Evolutionary conservation across 148 eudicot genomes (phyloP).

Genomic region (Camellia lanceoleosa): DNA sequence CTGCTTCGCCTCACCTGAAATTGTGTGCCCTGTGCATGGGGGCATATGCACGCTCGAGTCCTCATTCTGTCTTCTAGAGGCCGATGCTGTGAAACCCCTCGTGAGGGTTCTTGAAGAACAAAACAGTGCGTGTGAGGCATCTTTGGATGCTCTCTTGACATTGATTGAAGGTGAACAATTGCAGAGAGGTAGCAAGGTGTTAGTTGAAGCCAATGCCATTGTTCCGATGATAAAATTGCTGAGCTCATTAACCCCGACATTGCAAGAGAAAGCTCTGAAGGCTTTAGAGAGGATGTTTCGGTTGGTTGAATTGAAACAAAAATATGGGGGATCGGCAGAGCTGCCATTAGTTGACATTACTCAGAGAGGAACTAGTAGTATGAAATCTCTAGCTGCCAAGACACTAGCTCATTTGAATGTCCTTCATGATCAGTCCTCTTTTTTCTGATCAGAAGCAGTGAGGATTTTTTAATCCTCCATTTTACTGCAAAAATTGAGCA

Average conservation of each 20-base stretch:
- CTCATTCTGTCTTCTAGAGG: conserved; percentile 30
- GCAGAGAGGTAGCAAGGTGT: conserved; percentile 26
- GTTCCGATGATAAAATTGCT: conserved; percentile 21
- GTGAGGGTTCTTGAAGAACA: conserved; percentile 19
- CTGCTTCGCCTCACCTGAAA: conserved; percentile 10
- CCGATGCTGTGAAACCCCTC: conserved; percentile 24
- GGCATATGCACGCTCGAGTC: conserved; percentile 25
- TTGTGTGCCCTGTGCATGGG: conserved; percentile 16
- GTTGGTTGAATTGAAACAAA: conserved; percentile 19
- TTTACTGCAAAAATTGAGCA: background rate
- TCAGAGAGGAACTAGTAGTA: conserved; percentile 26
- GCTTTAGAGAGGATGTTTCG: conserved; percentile 29
- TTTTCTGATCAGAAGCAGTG: conserved; percentile 9
- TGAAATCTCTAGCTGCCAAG: conserved; percentile 33
- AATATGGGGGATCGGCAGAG: conserved; percentile 26
- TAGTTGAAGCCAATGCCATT: conserved; percentile 20
- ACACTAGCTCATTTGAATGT: conserved; percentile 31
- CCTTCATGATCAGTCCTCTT: conserved; percentile 30
- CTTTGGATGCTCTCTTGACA: conserved; percentile 32
- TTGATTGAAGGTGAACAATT: conserved; percentile 25
- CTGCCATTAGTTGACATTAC: conserved; percentile 30
- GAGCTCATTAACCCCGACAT: conserved; percentile 5
- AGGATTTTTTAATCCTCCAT: conserved; percentile 10
- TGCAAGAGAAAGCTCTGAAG: conserved; percentile 29
- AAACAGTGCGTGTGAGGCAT: conserved; percentile 24